Evolutionary conservation across 768 basidiomycete genomes (phyloP).

Genomic region (Auricularia heimuer): DNA sequence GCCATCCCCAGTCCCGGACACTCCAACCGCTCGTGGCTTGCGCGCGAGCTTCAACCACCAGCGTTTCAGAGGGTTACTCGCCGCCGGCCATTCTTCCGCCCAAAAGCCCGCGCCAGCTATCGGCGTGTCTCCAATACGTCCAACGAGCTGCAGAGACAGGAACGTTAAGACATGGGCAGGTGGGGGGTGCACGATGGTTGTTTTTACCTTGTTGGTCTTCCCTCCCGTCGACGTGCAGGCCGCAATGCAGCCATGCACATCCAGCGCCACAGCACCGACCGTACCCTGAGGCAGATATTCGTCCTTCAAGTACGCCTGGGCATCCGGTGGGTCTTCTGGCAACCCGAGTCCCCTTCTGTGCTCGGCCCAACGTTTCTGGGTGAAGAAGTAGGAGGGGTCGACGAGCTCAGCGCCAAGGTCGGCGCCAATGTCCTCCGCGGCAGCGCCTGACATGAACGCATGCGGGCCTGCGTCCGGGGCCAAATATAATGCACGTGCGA

Average conservation of each 20-base stretch:
- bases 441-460: constrained; percentile 55
- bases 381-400: constrained; percentile 72
- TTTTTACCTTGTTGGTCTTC: constrained; percentile 52
- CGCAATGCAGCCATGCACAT: constrained; percentile 62
- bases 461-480: constrained; percentile 54
- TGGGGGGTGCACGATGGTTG: no score
- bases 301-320: constrained; percentile 15
- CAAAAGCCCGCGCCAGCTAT: constrained; percentile 71
- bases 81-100: constrained; percentile 65
- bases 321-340: constrained; percentile 42
- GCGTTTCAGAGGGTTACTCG: constrained; percentile 20
- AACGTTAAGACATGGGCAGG: no score
- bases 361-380: constrained; percentile 63
- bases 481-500: constrained; percentile 63
- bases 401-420: constrained; percentile 46
- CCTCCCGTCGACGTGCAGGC: constrained; percentile 74
- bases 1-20: constrained; percentile 82
- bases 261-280: constrained; percentile 77
- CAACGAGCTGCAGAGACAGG: constrained; percentile 34
- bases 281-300: constrained; percentile 61
- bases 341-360: constrained; percentile 65
- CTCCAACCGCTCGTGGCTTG: constrained; percentile 42
- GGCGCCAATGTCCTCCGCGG: constrained; percentile 52
- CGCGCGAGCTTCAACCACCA: constrained; percentile 33
- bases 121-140: constrained; percentile 78